Evolutionary conservation across 371 early-diverging fungal species (phyloP).

Genomic region (Umbelopsis sp.): DNA sequence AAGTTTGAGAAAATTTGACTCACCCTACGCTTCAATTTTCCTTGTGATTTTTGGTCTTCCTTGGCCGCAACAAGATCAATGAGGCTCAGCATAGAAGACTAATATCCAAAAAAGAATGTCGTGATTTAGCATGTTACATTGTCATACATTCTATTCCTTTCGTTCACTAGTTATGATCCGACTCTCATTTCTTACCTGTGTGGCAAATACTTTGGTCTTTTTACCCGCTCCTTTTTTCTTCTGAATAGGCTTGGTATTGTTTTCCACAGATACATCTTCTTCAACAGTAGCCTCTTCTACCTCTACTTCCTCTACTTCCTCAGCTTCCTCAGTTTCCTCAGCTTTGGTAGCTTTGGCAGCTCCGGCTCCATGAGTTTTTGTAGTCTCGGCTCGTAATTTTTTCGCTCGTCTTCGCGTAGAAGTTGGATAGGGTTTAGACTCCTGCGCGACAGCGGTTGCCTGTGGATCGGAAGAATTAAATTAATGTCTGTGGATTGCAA

Average conservation of each 20-base stretch:
- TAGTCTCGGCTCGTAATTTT: background rate
- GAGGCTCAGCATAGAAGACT: slow-evolving; percentile 11
- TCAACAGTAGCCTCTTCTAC: background rate
- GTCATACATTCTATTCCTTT: background rate
- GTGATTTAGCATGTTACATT: background rate
- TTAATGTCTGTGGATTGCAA: background rate
- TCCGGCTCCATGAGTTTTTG: background rate
- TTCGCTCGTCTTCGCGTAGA: slow-evolving; percentile 11
- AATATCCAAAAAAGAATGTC: background rate
- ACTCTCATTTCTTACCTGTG: background rate
- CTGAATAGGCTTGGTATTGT: background rate
- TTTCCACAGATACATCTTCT: background rate
- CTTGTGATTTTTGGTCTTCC: background rate
- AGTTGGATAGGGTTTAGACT: background rate
- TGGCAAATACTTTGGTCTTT: slow-evolving; percentile 28
- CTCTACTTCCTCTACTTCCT: background rate
- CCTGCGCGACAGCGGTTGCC: background rate
- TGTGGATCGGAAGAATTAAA: too few species aligned
- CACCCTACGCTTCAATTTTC: slow-evolving; percentile 14
- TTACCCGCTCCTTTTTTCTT: slow-evolving; percentile 34
- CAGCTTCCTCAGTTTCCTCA: too few species aligned
- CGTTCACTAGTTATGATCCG: background rate
- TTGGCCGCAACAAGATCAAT: slow-evolving; percentile 12
- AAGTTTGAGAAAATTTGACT: background rate
- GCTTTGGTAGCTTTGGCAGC: background rate